Conservation (phyloP, 257 asterid species). For the Verbascum thapsus region DNA sequence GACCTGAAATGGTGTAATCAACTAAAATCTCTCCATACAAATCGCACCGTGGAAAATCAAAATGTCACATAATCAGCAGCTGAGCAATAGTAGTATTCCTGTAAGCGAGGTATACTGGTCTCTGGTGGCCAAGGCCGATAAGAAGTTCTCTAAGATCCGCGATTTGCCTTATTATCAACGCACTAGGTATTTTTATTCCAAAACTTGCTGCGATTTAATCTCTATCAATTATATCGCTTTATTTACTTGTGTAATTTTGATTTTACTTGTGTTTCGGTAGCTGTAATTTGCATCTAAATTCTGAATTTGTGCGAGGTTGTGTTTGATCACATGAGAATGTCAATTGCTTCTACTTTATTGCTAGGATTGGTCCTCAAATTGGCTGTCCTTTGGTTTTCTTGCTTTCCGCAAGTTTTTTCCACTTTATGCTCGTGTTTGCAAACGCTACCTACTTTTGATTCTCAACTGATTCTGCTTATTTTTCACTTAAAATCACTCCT, state of each 20-base stretch:
- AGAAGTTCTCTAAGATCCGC: constrained; percentile 93
- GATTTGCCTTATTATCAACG: constrained; percentile 93
- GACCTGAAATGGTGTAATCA: constrained; percentile 31
- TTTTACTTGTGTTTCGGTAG: neutral
- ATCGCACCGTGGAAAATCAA: constrained; percentile 17
- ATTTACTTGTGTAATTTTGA: neutral
- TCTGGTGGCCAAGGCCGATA: constrained; percentile 94
- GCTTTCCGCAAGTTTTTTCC: too few species aligned
- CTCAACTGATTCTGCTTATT: too few species aligned
- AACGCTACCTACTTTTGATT: too few species aligned
- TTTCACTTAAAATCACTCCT: too few species aligned
- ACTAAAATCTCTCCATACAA: neutral
- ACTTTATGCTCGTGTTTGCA: too few species aligned
- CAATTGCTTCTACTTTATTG: neutral
- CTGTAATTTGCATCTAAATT: constrained; percentile 13
- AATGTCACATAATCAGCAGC: constrained; percentile 68
- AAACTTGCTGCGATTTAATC: neutral
- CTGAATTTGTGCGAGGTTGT: constrained; percentile 9
- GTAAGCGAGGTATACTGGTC: constrained; percentile 88
- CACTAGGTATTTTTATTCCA: constrained; percentile 57
- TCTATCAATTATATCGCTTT: neutral
- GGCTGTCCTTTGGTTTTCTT: neutral
- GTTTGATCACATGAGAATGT: constrained; percentile 22
- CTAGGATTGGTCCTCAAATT: constrained; percentile 1
- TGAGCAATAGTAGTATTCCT: constrained; percentile 50